Evolutionary conservation across 352 stramenopile species (phyloP), one percentile per base, ranked within the genome.

Genomic region (Pythium insidiosum): DNA sequence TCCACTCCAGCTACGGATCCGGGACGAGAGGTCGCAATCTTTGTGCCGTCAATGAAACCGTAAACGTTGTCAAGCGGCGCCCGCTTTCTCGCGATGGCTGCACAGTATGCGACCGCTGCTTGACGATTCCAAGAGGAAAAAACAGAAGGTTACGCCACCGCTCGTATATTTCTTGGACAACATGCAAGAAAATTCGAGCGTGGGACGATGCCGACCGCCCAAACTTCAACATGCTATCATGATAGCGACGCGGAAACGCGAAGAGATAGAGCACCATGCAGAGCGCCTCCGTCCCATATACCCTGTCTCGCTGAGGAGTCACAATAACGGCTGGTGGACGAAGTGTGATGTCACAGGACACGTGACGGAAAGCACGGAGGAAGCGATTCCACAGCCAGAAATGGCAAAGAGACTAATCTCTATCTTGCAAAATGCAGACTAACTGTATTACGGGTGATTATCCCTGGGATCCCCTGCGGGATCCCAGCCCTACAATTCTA

Each of bases 41-140:
- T 60, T 1, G 42, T 52, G 12, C 42, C 50, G 21, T 58, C 50
- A 20, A 52, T 43, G 24, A 51, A 58, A 3, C 36, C 50, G 31
- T 31, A 58, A 13, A 56, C 33, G 21, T 29, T 31, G 20, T 33
- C 18, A 2, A 46, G 19, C 5, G 40, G 39, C n/a, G 23, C 24
- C 2, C 39, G 39, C 5, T 37, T 36, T 9, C 0, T 22, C 6
- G 18, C 12, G 12, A 56, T 41, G 1, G 38, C 39, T 16, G 38
- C 19, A 18, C 35, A 38, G 34, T 50, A 45, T 3, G 25, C 10
- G 16, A 36, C 7, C 40, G 41, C 26, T 45, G 15, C 11, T 24
- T 21, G 7, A 44, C 41, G n/a, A 46, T 4, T 11, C 16, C 6
- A 5, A 45, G 11, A 6, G 41, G 26, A 23, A 50, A 56, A 21